Base-by-base conservation (phyloP, 768 basidiomycete genomes). In the Phlebiopsis gigantea region DNA sequence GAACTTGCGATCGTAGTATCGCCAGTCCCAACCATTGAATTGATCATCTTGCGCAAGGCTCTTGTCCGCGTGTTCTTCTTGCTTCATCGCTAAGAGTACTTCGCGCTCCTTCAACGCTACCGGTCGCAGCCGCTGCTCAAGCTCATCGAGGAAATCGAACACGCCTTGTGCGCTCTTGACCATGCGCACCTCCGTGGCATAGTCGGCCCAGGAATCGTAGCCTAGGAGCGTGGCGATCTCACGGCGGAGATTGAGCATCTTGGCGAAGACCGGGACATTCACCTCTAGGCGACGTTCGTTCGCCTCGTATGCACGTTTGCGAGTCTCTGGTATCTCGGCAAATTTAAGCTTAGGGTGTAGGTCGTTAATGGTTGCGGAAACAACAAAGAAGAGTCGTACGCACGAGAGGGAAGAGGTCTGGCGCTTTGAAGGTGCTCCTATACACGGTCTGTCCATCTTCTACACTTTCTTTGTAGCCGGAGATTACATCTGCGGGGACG, bases 301-400 rank as follows among this genome's bases (percentile, higher is more conserved):
- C 6, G 80, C 83, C 62, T 87, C 82, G 26, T 76, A 75, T 12
- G 88, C 88, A 24, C 69, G 71, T 62, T 80, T 75, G 43, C 90
- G 86, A 5, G 87, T 91, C 43, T 77, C 73, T 0, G 88, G 82
- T 60, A 77, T 79, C 59, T 83, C 77, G 2, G 91, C 89, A 55
- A 80, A 87, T 81, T 91, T 89, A 73, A 88, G 85, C 89, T 90
- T n/a, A n/a, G n/a, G n/a, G n/a, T n/a, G n/a, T n/a, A n/a, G n/a
- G n/a, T n/a, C n/a, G n/a, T n/a, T n/a, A n/a, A n/a, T n/a, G n/a
- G n/a, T n/a, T n/a, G n/a, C n/a, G n/a, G n/a, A n/a, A n/a, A n/a
- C n/a, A n/a, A n/a, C n/a, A n/a, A n/a, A n/a, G n/a, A n/a, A n/a
- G n/a, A n/a, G n/a, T n/a, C n/a, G n/a, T n/a, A 71, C 82, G 55